Conservation (phyloP, 2,329 filamentous ascomycete genomes). For the Leptographium lundbergii region DNA sequence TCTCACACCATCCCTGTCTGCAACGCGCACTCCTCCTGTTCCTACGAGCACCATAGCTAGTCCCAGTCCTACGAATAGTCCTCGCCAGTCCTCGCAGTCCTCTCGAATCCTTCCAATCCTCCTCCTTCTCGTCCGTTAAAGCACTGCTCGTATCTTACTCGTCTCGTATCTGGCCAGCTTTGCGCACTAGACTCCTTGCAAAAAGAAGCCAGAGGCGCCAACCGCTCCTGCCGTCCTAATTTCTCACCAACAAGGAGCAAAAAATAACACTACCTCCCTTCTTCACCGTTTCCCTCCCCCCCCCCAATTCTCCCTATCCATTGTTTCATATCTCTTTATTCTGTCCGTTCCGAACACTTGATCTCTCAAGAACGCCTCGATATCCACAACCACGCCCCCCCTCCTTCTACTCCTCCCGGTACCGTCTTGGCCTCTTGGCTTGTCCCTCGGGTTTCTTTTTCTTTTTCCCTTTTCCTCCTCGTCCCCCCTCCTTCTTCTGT, state of each 20-base stretch:
- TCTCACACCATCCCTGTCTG: not conserved
- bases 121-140: not conserved
- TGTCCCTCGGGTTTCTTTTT: not conserved
- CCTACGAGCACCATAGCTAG: not conserved
- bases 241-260: not conserved
- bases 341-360: not conserved
- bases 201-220: not conserved
- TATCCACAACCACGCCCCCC: not conserved
- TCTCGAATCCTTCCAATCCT: not conserved
- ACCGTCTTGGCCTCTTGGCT: not conserved
- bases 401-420: not conserved
- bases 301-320: not conserved
- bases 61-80: not conserved
- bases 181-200: not conserved
- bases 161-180: not conserved
- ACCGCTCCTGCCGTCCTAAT: not conserved
- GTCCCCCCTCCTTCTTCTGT: slow-evolving; percentile 8
- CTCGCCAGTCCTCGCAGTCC: not conserved
- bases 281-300: not conserved
- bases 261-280: not conserved
- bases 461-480: not conserved
- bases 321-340: not conserved
- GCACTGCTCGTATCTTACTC: too few species aligned
- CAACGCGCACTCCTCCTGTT: not conserved
- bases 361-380: not conserved